Evolutionary conservation across 83 land plant species (phyloP).

Genomic region (Diphasiastrum complanatum): DNA sequence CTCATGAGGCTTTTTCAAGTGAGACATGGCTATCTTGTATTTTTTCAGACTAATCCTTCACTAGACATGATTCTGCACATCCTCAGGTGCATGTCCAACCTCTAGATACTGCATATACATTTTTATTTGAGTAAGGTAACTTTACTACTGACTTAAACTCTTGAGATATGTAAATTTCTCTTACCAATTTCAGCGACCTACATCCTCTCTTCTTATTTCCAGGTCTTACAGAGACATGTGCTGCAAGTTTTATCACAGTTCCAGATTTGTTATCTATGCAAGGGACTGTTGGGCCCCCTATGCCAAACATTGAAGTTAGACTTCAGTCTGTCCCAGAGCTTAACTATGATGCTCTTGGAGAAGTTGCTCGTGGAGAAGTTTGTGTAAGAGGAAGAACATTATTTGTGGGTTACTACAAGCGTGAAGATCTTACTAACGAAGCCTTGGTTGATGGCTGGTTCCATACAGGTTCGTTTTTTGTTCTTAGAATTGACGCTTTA

Average conservation of each 20-base stretch:
- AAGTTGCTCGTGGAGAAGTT: neutral
- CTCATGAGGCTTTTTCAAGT: too few relatives aligned
- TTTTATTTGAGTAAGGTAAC: too few relatives aligned
- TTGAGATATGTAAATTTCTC: too few relatives aligned
- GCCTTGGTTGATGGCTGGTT: conserved; percentile 9
- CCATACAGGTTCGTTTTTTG: conserved; percentile 16
- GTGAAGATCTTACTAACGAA: too few relatives aligned
- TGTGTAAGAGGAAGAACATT: conserved; percentile 7
- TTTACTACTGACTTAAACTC: too few relatives aligned
- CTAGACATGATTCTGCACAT: too few relatives aligned
- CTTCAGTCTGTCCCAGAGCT: conserved; percentile 14
- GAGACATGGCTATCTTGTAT: too few relatives aligned
- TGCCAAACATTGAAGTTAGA: conserved; percentile 7
- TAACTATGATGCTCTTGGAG: conserved; percentile 14
- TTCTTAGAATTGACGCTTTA: too few relatives aligned
- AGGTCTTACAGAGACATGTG: conserved; percentile 16
- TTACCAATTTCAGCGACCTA: too few relatives aligned
- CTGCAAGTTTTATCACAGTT: conserved; percentile 4
- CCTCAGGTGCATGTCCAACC: too few relatives aligned
- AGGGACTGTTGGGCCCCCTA: conserved; percentile 10
- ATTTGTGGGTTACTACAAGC: conserved; percentile 6
- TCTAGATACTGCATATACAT: too few relatives aligned
- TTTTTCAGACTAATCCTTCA: too few relatives aligned
- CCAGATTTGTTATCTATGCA: conserved; percentile 7
- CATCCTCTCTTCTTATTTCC: neutral